Conservation (phyloP, 2,329 filamentous ascomycete genomes). For the Aspergillus versicolor region DNA sequence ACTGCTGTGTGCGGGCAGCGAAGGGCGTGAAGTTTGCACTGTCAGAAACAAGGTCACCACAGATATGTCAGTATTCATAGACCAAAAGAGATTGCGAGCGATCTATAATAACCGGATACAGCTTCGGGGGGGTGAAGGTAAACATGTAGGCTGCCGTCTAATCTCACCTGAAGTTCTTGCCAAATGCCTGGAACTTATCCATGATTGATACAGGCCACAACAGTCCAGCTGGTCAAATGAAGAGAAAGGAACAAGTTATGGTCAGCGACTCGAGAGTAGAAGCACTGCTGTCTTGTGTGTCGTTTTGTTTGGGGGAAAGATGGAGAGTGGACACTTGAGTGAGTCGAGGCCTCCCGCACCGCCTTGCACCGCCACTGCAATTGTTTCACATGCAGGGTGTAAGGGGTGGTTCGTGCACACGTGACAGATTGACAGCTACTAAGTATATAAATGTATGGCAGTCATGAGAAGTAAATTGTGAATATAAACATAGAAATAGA, state of each 20-base stretch:
- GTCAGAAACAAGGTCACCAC: conserved; percentile 44
- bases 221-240: conserved; percentile 1
- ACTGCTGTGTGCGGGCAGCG: conserved; percentile 90
- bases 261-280: not conserved
- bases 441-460: not conserved
- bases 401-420: not conserved
- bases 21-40: conserved; percentile 89
- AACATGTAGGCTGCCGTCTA: conserved; percentile 14
- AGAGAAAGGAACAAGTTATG: not conserved
- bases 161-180: conserved; percentile 67
- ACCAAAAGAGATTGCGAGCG: conserved; percentile 15
- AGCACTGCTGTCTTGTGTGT: not conserved
- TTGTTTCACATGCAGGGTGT: conserved; percentile 16
- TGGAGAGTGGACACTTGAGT: not conserved
- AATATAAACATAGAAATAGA: not conserved
- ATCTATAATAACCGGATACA: not conserved
- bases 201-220: conserved; percentile 48
- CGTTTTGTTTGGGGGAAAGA: conserved; percentile 5
- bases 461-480: not conserved
- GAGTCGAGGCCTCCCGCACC: conserved; percentile 9
- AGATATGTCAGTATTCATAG: conserved; percentile 26
- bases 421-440: not conserved
- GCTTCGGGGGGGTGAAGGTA: conserved; percentile 1
- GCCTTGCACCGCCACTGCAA: conserved; percentile 31
- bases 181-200: conserved; percentile 69